Evolutionary conservation across 352 stramenopile genomes (phyloP).

Genomic region (Saprolegnia parasitica): DNA sequence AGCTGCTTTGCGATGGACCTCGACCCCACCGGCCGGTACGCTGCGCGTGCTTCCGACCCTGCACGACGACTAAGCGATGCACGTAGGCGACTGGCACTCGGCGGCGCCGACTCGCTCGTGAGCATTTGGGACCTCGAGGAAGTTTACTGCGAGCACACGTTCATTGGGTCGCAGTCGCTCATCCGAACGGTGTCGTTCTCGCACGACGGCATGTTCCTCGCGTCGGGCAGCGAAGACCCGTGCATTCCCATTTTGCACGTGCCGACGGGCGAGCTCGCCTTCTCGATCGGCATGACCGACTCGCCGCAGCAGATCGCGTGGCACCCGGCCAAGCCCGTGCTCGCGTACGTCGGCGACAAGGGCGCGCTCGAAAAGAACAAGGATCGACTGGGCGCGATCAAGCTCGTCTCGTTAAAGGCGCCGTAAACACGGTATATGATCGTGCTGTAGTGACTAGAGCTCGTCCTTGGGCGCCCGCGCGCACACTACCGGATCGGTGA

Average conservation of each 20-base stretch:
- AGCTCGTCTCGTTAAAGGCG: conserved; percentile 58
- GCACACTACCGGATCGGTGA: background rate
- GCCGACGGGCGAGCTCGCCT: conserved; percentile 49
- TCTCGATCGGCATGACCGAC: conserved; percentile 66
- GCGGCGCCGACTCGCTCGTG: conserved; percentile 79
- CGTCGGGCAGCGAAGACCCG: conserved; percentile 73
- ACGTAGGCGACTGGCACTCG: conserved; percentile 60
- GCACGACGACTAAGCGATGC: background rate
- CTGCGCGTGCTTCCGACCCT: background rate
- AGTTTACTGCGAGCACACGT: conserved; percentile 79
- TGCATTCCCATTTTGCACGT: conserved; percentile 60
- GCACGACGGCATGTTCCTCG: conserved; percentile 64
- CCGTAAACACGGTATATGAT: conserved; percentile 11
- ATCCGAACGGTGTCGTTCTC: conserved; percentile 77
- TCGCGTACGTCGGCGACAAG: conserved; percentile 82
- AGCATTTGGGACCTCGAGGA: conserved; percentile 83
- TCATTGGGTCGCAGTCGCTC: conserved; percentile 74
- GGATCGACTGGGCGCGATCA: conserved; percentile 79
- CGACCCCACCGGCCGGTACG: conserved; percentile 64
- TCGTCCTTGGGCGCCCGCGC: conserved; percentile 36
- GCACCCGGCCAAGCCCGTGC: conserved; percentile 76
- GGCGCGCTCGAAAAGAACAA: conserved; percentile 68
- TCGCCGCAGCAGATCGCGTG: conserved; percentile 72
- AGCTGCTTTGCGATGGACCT: conserved; percentile 80
- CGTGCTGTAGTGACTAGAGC: conserved; percentile 34